Base-by-base conservation (phyloP, 2,329 filamentous ascomycete species). In the Boeremia lycopersici region DNA sequence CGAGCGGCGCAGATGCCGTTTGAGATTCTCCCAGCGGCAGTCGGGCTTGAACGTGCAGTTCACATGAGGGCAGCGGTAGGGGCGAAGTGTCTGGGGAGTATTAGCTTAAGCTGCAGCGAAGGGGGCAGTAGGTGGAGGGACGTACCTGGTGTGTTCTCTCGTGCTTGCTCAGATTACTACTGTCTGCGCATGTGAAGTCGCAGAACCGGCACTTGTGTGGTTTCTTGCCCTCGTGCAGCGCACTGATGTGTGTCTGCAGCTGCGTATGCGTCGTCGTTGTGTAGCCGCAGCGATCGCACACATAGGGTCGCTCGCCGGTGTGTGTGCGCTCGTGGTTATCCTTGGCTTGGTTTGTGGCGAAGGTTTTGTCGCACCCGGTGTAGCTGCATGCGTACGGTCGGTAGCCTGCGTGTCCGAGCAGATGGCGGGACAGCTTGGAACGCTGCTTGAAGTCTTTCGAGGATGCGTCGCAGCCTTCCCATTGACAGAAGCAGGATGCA, bases 301-400 rank as follows among this genome's bases (percentile, higher is more conserved):
- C 63, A 29, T 75, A 75, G 2, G 74, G 74, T 11, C 71, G 62
- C 31, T 71, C 68, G 13, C 73, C 73, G 0, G 71, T 74, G 42
- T 76, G 74, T 2, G 73, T 75, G 7, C 73, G 65, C 53, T 74
- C 69, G 39, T 76, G 74, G 35, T 76, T 76, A 35, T 75, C 72
- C 45, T 74, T 72, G n/a, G 72, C 72, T 61, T 76, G 74, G 38
- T 74, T 74, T 4, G 73, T 76, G 5, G 71, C 73, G 48, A 75
- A 76, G 0, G 69, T 74, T 58, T 75, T 75, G 54, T 64, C 65
- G 59, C 74, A 76, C 4, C 64, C 68, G 13, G 61, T 42, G 31
- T 67, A 74, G 30, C 66, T 70, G 53, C 74, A 76, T 12, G 68
- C 67, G 42, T 74, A 74, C 2, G 72, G 73, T 3, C 71, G 68